Conservation (phyloP, 2,329 filamentous ascomycete genomes). For the Penicillium sp. region DNA sequence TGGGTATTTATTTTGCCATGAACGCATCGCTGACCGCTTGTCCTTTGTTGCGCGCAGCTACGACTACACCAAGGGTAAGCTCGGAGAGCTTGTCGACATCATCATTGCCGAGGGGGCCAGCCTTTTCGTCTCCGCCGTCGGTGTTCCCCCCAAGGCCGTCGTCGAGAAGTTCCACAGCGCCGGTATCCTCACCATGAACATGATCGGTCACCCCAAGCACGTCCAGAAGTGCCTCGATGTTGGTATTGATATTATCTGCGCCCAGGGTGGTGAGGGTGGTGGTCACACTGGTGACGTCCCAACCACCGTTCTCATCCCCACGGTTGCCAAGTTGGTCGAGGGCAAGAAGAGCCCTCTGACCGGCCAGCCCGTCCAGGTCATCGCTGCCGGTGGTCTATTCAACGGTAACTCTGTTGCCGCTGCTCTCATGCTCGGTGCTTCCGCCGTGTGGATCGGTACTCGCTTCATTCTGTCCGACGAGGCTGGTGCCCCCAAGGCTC, state of each 20-base stretch:
- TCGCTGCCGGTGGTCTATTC: conserved; percentile 92
- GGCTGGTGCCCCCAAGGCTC: conserved; percentile 86
- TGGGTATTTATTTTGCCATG: neutral
- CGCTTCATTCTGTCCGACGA: conserved; percentile 93
- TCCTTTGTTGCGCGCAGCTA: conserved; percentile 62
- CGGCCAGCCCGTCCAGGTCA: conserved; percentile 82
- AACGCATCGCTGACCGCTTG: conserved; percentile 8
- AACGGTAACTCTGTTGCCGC: conserved; percentile 90
- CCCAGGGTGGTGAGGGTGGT: conserved; percentile 95
- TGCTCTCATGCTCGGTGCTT: conserved; percentile 87
- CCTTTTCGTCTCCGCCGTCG: conserved; percentile 96
- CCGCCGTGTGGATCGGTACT: conserved; percentile 94
- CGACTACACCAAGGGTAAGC: conserved; percentile 99
- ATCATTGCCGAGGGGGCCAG: conserved; percentile 89
- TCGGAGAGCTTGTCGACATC: conserved; percentile 84
- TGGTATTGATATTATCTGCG: conserved; percentile 95
- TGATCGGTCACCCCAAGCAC: conserved; percentile 99
- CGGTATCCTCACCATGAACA: conserved; percentile 98
- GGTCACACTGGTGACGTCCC: conserved; percentile 95
- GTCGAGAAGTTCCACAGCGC: conserved; percentile 87
- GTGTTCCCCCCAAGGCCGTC: conserved; percentile 83
- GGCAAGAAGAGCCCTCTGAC: conserved; percentile 84
- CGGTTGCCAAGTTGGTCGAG: conserved; percentile 79
- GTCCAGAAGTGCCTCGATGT: conserved; percentile 92
- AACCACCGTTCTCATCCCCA: conserved; percentile 87